phyloP scores from a whole-genome alignment of 352 stramenopile species.

The Pythium myriotylum region DNA sequence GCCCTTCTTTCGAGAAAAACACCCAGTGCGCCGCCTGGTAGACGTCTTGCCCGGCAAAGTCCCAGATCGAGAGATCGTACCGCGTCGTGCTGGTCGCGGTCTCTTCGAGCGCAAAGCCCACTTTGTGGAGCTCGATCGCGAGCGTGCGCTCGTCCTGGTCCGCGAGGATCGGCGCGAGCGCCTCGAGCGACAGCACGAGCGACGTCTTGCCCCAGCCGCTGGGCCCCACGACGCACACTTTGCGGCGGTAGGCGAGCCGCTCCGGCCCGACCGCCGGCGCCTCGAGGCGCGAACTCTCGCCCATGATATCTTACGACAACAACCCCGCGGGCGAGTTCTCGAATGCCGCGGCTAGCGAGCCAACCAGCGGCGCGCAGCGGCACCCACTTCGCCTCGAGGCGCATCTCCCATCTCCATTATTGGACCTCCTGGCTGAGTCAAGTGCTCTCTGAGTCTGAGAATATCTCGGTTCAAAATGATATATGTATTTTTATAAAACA shows the following conservation, averaged over 20 bases:
- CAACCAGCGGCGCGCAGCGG: too few relatives aligned
- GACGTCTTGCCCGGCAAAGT: constrained; percentile 26
- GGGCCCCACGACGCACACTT: constrained; percentile 38
- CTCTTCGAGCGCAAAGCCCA: constrained; percentile 24
- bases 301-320: too few relatives aligned
- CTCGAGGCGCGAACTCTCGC: neutral
- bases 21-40: constrained; percentile 27
- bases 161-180: constrained; percentile 15
- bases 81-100: constrained; percentile 16
- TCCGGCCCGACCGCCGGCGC: constrained; percentile 2
- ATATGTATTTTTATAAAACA: constrained; percentile 1
- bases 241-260: constrained; percentile 30
- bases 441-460: constrained; percentile 2
- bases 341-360: too few relatives aligned
- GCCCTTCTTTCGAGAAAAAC: constrained; percentile 23
- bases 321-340: too few relatives aligned
- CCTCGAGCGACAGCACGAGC: constrained; percentile 34
- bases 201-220: constrained; percentile 39
- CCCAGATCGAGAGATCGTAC: constrained; percentile 24
- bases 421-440: too few relatives aligned
- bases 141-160: constrained; percentile 29
- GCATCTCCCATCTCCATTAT: too few relatives aligned
- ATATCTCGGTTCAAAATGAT: neutral
- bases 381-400: too few relatives aligned
- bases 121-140: constrained; percentile 34